Evolutionary conservation across 2,329 filamentous ascomycete genomes (phyloP).

Genomic region (Pleoardoris graminearum): DNA sequence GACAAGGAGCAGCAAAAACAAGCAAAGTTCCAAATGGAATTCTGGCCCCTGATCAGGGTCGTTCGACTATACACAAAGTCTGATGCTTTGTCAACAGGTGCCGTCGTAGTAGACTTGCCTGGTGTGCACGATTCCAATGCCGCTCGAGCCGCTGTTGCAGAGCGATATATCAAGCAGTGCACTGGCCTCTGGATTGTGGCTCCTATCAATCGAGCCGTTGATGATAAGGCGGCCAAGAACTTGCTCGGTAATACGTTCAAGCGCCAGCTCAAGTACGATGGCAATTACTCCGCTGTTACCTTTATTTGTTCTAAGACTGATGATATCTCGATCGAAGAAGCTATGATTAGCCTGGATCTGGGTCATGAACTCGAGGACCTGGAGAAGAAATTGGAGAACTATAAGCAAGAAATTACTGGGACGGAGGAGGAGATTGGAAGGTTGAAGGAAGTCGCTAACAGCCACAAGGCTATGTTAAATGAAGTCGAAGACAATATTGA

Average conservation of each 20-base stretch:
- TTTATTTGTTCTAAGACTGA: constrained; percentile 69
- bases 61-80: constrained; percentile 58
- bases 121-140: constrained; percentile 64
- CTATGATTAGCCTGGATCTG: constrained; percentile 44
- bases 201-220: constrained; percentile 62
- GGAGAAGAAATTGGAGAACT: constrained; percentile 21
- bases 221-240: constrained; percentile 61
- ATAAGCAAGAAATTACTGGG: constrained; percentile 21
- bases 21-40: constrained; percentile 38
- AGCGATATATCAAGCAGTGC: constrained; percentile 63
- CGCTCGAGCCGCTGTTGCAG: constrained; percentile 61
- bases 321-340: constrained; percentile 58
- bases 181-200: constrained; percentile 65
- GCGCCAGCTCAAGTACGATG: constrained; percentile 63
- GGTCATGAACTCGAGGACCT: constrained; percentile 36
- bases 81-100: constrained; percentile 56
- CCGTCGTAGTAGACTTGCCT: constrained; percentile 62
- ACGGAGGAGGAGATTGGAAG: constrained; percentile 26
- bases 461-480: constrained; percentile 40
- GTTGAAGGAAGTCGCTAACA: constrained; percentile 40
- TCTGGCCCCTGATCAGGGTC: constrained; percentile 59
- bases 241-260: constrained; percentile 62
- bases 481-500: constrained; percentile 51
- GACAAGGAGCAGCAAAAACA: constrained; percentile 31
- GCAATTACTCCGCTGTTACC: constrained; percentile 57